Evolutionary conservation across 768 basidiomycete species (phyloP).

Genomic region (Boletus rex-veris): DNA sequence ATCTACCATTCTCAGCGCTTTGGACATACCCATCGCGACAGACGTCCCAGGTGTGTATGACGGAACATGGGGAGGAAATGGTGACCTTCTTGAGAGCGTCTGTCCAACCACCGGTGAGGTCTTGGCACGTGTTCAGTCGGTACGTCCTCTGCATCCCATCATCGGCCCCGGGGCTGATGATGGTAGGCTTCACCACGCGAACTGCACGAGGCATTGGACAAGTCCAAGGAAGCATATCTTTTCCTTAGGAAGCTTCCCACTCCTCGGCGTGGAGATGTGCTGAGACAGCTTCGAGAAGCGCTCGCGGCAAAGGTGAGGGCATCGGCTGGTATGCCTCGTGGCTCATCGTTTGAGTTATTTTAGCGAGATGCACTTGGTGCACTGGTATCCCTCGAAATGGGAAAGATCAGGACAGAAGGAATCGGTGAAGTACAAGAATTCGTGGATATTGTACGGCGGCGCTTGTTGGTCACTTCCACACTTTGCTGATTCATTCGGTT

Average conservation of each 20-base stretch:
- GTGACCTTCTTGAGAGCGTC: slow-evolving; percentile 62
- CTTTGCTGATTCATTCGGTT: slow-evolving; percentile 8
- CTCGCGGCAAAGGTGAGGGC: slow-evolving; percentile 65
- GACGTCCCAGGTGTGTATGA: slow-evolving; percentile 78
- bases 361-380: slow-evolving; percentile 79
- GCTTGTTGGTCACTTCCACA: neutral
- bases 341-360: slow-evolving; percentile 9
- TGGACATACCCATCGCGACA: slow-evolving; percentile 54
- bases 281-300: slow-evolving; percentile 84
- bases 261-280: slow-evolving; percentile 82
- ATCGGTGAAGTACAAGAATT: slow-evolving; percentile 94
- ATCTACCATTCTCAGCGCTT: slow-evolving; percentile 57
- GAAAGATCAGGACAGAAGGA: slow-evolving; percentile 88
- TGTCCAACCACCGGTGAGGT: slow-evolving; percentile 90
- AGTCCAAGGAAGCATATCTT: slow-evolving; percentile 69
- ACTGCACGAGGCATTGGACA: slow-evolving; percentile 62
- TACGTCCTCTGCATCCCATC: slow-evolving; percentile 31
- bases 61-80: slow-evolving; percentile 74
- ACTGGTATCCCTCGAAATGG: slow-evolving; percentile 85
- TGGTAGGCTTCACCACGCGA: slow-evolving; percentile 70
- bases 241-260: slow-evolving; percentile 76
- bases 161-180: slow-evolving; percentile 10
- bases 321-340: neutral
- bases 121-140: slow-evolving; percentile 70
- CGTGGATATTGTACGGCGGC: slow-evolving; percentile 76